These are phyloP conservation scores for Leucocoprinus sp. DNA, from an alignment of 768 basidiomycete genomes.

Conservation along the genomic window DNA sequence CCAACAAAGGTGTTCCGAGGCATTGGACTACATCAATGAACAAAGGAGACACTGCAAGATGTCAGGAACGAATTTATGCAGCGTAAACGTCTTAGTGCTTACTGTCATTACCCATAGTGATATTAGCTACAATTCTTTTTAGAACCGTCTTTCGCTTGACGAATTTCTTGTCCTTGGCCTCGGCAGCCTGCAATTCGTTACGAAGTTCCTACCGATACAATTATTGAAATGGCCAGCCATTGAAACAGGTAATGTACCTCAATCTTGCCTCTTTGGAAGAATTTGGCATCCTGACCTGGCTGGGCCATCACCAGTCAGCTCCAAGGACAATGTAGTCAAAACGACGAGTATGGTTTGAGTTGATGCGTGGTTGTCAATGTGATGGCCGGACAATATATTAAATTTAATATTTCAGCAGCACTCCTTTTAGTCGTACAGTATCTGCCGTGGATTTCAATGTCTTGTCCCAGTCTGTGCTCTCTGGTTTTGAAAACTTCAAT, in stretches of 20 bases:
- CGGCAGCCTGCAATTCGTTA: slow-evolving; percentile 83
- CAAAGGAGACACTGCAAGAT: slow-evolving; percentile 74
- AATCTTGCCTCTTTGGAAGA: slow-evolving; percentile 88
- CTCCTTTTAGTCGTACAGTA: not conserved
- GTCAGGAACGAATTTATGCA: slow-evolving; percentile 12
- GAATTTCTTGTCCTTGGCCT: slow-evolving; percentile 95
- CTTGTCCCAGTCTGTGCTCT: not conserved
- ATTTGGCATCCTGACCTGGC: slow-evolving; percentile 82
- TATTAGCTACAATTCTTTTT: slow-evolving; percentile 98
- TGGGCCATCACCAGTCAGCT: slow-evolving; percentile 30
- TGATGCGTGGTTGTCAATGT: not conserved
- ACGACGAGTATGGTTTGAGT: not conserved
- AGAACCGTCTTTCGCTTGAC: slow-evolving; percentile 87
- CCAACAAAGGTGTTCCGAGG: slow-evolving; percentile 87
- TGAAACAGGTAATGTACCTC: slow-evolving; percentile 42
- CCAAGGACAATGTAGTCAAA: not conserved
- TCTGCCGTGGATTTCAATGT: not conserved
- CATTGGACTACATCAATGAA: slow-evolving; percentile 96
- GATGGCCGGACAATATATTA: not conserved
- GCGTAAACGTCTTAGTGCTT: slow-evolving; percentile 29
- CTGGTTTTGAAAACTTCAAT: slow-evolving; percentile 19
- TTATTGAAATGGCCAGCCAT: not conserved
- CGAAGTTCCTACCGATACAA: slow-evolving; percentile 63
- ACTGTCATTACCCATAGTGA: slow-evolving; percentile 99
- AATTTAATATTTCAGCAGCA: not conserved